phyloP scores from a whole-genome alignment of 164 flowering plant genomes.

The Paratinospora sagittata region DNA sequence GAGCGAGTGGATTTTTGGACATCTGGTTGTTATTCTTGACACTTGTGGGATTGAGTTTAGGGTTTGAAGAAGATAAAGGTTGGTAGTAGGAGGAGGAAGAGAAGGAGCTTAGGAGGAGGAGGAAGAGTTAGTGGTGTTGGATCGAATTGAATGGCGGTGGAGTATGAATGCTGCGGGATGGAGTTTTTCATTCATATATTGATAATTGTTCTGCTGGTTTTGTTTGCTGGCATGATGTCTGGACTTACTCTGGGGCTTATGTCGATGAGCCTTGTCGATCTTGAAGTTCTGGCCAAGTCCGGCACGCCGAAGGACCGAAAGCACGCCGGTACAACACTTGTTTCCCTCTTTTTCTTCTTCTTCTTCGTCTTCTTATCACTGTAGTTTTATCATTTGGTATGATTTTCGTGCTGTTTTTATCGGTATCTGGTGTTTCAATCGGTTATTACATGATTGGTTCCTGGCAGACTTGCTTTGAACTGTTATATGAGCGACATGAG shows the following conservation, averaged over 20 bases:
- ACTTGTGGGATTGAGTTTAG: neutral
- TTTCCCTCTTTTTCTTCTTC: neutral
- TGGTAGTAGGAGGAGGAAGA: neutral
- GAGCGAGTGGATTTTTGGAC: neutral
- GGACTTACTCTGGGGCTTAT: conserved; percentile 95
- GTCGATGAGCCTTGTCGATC: conserved; percentile 95
- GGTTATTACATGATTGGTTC: too few relatives aligned
- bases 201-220: conserved; percentile 49
- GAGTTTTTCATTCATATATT: conserved; percentile 51
- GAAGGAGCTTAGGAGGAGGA: too few relatives aligned
- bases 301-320: conserved; percentile 75
- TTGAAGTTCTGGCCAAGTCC: conserved; percentile 91
- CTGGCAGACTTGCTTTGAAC: too few relatives aligned
- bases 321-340: conserved; percentile 54
- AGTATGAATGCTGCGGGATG: conserved; percentile 58
- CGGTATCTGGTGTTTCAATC: neutral
- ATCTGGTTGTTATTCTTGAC: conserved; percentile 4
- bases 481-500: neutral
- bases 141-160: conserved; percentile 47
- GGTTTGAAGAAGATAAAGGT: neutral
- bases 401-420: neutral
- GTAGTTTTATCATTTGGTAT: too few relatives aligned
- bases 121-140: neutral
- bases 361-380: too few relatives aligned
- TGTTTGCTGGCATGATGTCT: conserved; percentile 94